Conservation (phyloP, 331 rosid species). For the Quercus phellos region DNA sequence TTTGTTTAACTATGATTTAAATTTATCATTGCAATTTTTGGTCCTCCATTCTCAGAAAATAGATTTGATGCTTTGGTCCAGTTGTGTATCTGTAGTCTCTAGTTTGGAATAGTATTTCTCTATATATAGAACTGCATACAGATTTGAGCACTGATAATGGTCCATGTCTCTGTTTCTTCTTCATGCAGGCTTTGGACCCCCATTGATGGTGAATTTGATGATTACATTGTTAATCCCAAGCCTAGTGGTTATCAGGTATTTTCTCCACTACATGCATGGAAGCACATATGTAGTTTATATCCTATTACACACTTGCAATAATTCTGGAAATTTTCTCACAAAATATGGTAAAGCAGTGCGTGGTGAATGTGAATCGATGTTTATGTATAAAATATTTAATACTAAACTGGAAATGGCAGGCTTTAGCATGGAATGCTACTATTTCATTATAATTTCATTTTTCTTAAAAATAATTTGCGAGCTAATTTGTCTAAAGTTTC, state of each 20-base stretch:
- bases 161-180: conserved; percentile 2
- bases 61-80: neutral
- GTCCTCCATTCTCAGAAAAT: neutral
- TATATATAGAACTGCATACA: neutral
- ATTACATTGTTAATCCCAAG: conserved; percentile 92
- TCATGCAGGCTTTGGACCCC: conserved; percentile 83
- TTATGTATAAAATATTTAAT: no score
- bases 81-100: neutral
- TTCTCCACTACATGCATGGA: neutral
- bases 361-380: no score
- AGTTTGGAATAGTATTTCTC: neutral
- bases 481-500: no score
- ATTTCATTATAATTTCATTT: conserved; percentile 3
- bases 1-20: neutral
- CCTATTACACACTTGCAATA: no score
- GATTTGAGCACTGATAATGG: neutral
- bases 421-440: conserved; percentile 3
- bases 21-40: neutral
- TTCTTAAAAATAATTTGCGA: neutral
- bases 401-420: no score
- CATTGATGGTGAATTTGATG: conserved; percentile 95
- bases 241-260: conserved; percentile 97
- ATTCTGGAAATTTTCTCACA: no score
- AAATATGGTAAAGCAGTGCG: no score
- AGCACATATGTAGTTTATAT: no score